phyloP scores from a whole-genome alignment of 768 basidiomycete genomes.

The Podaxis sp. region DNA sequence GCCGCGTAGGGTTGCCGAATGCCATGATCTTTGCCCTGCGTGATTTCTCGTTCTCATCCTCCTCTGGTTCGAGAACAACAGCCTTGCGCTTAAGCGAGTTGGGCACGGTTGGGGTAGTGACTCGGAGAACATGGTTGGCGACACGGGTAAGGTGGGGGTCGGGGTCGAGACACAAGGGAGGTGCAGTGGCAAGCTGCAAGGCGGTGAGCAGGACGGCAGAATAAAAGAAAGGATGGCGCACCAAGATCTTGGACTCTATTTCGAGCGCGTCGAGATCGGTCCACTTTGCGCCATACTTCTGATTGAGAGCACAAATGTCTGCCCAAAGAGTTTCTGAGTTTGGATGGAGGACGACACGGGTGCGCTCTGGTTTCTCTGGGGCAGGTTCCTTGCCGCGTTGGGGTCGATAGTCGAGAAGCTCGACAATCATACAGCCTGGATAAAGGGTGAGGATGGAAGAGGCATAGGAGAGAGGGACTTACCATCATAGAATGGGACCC shows the following conservation, averaged over 20 bases:
- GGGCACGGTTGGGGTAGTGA: slow-evolving; percentile 72
- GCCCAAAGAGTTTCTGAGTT: slow-evolving; percentile 77
- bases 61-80: slow-evolving; percentile 64
- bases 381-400: slow-evolving; percentile 54
- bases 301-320: slow-evolving; percentile 71
- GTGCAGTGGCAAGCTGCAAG: slow-evolving; percentile 64
- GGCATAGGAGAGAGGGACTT: slow-evolving; percentile 15
- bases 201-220: slow-evolving; percentile 7
- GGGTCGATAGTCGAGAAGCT: slow-evolving; percentile 75
- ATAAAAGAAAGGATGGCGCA: slow-evolving; percentile 32
- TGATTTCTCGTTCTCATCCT: slow-evolving; percentile 73
- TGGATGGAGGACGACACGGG: slow-evolving; percentile 75
- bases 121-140: slow-evolving; percentile 70
- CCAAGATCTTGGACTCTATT: slow-evolving; percentile 71
- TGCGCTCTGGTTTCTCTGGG: slow-evolving; percentile 56
- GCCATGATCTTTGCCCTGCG: slow-evolving; percentile 73
- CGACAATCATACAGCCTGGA: slow-evolving; percentile 82
- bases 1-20: slow-evolving; percentile 68
- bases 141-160: slow-evolving; percentile 74
- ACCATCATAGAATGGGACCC: slow-evolving; percentile 86
- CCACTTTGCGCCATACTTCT: slow-evolving; percentile 56
- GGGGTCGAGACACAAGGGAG: slow-evolving; percentile 78
- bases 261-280: slow-evolving; percentile 73
- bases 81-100: slow-evolving; percentile 77
- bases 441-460: slow-evolving; percentile 7